These are phyloP conservation scores for Aspergillus cavernicola DNA, from an alignment of 495 filamentous ascomycete species.

Conservation along the genomic window DNA sequence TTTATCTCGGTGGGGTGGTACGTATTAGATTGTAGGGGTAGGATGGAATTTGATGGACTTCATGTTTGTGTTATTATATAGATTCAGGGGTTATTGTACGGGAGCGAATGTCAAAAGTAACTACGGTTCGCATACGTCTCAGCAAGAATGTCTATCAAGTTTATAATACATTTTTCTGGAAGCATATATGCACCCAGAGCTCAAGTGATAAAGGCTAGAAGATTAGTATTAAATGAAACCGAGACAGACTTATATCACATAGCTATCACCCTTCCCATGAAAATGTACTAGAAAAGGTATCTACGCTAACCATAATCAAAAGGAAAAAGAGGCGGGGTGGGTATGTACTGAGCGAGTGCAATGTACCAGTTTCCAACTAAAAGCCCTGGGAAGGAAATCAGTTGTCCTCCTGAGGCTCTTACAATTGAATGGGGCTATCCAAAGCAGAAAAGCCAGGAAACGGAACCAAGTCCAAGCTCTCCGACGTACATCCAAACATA, in stretches of 20 bases:
- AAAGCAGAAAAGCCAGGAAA: neutral
- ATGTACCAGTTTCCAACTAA: neutral
- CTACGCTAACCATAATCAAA: constrained; percentile 16
- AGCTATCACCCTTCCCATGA: constrained; percentile 8
- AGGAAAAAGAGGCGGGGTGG: constrained; percentile 6
- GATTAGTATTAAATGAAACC: neutral
- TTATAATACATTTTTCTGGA: too few species aligned
- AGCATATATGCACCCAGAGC: too few species aligned
- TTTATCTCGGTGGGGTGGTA: too few species aligned
- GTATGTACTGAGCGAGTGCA: constrained; percentile 13
- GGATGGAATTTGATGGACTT: too few species aligned
- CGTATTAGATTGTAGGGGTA: too few species aligned
- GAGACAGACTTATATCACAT: constrained; percentile 7
- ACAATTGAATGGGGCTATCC: too few species aligned
- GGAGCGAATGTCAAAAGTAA: too few species aligned
- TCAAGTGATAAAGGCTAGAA: neutral
- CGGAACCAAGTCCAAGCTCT: neutral
- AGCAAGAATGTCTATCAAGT: too few species aligned
- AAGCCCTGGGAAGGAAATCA: too few species aligned
- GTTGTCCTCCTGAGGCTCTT: too few species aligned
- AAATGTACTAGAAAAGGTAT: constrained; percentile 14
- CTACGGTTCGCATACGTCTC: too few species aligned
- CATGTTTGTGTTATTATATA: neutral
- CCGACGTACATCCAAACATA: neutral
- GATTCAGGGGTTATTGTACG: neutral